phyloP scores from a whole-genome alignment of 2,329 filamentous ascomycete genomes.

The Xylaria sp. region DNA sequence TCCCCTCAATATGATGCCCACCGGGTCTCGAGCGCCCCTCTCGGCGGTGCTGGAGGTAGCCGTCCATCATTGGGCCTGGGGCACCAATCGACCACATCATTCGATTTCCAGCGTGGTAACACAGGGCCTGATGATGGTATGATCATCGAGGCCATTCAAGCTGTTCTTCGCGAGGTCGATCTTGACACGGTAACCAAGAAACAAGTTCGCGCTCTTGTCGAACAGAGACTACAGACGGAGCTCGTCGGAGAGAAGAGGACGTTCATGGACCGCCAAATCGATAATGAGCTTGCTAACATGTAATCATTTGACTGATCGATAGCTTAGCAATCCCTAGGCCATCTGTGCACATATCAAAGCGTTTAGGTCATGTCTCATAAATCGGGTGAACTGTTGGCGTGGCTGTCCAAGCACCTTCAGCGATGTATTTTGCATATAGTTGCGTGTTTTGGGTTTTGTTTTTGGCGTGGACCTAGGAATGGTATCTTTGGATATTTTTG shows the following conservation, averaged over 20 bases:
- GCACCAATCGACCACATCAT: constrained; percentile 63
- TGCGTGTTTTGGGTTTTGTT: constrained; percentile 22
- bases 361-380: background rate
- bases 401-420: constrained; percentile 16
- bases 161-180: constrained; percentile 87
- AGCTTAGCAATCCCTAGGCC: background rate
- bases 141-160: constrained; percentile 86
- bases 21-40: constrained; percentile 57
- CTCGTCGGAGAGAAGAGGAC: constrained; percentile 84
- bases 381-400: background rate
- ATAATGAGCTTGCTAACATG: constrained; percentile 93
- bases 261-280: constrained; percentile 93
- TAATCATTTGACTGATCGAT: constrained; percentile 54
- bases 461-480: constrained; percentile 19
- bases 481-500: constrained; percentile 18
- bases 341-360: constrained; percentile 7
- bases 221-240: constrained; percentile 92
- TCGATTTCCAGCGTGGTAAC: constrained; percentile 69
- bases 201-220: constrained; percentile 89
- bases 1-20: constrained; percentile 58
- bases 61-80: constrained; percentile 60
- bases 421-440: constrained; percentile 37
- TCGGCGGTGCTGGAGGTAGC: constrained; percentile 61
- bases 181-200: constrained; percentile 99
- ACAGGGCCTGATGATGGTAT: constrained; percentile 78